A percentile compares a stretch with the other conserved stretches of the same genome.
These are phyloP conservation scores for Puccinia coronata DNA, from an alignment of 1,284 basidiomycete species.

Conservation along the genomic window DNA sequence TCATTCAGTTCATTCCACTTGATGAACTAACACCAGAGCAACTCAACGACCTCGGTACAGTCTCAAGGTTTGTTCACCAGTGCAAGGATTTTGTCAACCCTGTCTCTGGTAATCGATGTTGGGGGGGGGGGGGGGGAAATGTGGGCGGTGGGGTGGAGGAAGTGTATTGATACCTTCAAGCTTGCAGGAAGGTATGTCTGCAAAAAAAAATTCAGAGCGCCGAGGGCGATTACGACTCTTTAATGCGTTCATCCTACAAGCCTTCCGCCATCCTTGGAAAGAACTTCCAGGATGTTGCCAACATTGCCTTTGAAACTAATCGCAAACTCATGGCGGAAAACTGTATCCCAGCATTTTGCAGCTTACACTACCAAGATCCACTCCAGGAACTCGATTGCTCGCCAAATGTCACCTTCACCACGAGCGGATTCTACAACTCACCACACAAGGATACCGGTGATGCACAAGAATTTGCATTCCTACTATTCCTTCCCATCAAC, in stretches of 20 bases:
- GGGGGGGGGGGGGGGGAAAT: neutral
- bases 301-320: neutral
- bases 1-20: conserved; percentile 9
- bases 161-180: neutral
- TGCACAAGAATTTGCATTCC: neutral
- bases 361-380: neutral
- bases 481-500: neutral
- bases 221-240: neutral
- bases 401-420: neutral
- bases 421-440: neutral
- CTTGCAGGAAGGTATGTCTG: neutral
- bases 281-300: neutral
- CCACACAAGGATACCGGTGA: neutral
- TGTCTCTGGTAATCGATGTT: neutral
- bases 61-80: neutral
- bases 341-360: neutral
- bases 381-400: neutral
- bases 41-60: neutral
- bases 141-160: neutral
- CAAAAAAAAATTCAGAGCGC: too few relatives aligned
- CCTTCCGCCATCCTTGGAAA: neutral
- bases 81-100: neutral
- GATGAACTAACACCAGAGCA: too few relatives aligned
- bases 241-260: neutral
- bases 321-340: neutral